Evolutionary conservation across 2,329 filamentous ascomycete genomes (phyloP), one percentile per base, ranked within the genome.

Genomic region (Periconia macrospinosa): DNA sequence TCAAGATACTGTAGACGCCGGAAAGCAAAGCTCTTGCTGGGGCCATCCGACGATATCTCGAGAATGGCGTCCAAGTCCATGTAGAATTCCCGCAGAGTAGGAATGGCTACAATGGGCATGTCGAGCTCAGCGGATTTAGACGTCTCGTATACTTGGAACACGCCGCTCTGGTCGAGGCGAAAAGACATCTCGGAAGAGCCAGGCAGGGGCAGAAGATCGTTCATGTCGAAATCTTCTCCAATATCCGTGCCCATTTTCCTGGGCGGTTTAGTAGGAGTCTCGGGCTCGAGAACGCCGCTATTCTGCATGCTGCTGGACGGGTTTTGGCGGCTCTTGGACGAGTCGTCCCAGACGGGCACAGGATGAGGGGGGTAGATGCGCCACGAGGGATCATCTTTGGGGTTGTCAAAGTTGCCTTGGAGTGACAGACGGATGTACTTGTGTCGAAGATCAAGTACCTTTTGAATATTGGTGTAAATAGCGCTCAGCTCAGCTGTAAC

Each of bases 1-100:
- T 99, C 94, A 9, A 99, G 79, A 71, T 97, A 99, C 66, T 96
- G 93, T 45, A 99, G 81, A 11, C 95, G 87, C 50, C 93, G 88
- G 74, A 96, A 99, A 1, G 94, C 93, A 74, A 97, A 97, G 68
- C 92, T 97, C 77, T 99, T 99, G 74, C 88, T 93, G 0, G 94
- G 94, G 0, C 94, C 94, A 69, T 99, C 93, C 0, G 92, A 96
- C 0, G 92, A 96, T n/a, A 95, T 86, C 54, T 88, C 86, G 49
- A 96, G 81, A 53, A 97, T 88, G 19, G 86, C 82, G 69, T 99
- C 94, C 23, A 99, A 79, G 69, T 97, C 93, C 80, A 96, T 90
- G 73, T 97, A 99, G 68, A 92, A 99, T 67, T 99, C 93, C 66
- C 92, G 86, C 66, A 97, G 85, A 6, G 91, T 96, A 1, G 94